Percentiles rank a stretch among this genome's conserved stretches.
phyloP scores from a whole-genome alignment of 2,329 filamentous ascomycete species.

The Pseudocercospora ulei region DNA sequence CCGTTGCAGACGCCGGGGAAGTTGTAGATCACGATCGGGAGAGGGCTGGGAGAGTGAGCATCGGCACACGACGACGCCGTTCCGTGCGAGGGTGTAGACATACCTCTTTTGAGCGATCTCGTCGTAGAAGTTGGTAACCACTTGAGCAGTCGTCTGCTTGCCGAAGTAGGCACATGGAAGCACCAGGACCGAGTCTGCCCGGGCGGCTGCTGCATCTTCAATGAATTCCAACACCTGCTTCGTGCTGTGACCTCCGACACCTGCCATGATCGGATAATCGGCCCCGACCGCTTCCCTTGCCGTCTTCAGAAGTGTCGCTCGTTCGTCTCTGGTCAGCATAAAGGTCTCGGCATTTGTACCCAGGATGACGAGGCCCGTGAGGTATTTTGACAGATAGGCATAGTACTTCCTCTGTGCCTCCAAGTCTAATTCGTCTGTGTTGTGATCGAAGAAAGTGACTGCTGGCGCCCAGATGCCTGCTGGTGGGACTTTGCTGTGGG shows the following conservation, averaged over 20 bases:
- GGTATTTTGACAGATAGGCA: constrained; percentile 38
- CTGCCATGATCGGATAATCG: constrained; percentile 39
- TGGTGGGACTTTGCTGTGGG: constrained; percentile 44
- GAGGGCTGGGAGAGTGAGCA: too few relatives aligned
- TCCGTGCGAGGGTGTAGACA: too few relatives aligned
- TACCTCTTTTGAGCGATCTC: constrained; percentile 47
- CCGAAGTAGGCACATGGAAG: constrained; percentile 41
- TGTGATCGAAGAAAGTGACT: constrained; percentile 41
- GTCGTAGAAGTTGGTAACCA: constrained; percentile 39
- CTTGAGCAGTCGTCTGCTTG: constrained; percentile 36
- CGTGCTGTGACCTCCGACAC: constrained; percentile 39
- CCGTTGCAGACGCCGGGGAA: constrained; percentile 59
- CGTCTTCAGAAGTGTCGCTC: constrained; percentile 34
- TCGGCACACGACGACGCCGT: too few relatives aligned
- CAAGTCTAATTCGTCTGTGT: constrained; percentile 37
- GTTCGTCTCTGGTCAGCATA: constrained; percentile 40
- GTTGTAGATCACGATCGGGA: constrained; percentile 56
- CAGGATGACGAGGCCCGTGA: constrained; percentile 41
- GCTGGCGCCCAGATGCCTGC: constrained; percentile 36
- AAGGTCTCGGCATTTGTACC: constrained; percentile 44
- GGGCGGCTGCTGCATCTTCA: constrained; percentile 36
- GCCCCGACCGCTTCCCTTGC: constrained; percentile 39
- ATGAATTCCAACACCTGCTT: constrained; percentile 40
- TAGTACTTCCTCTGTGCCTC: constrained; percentile 39
- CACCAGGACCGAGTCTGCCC: constrained; percentile 40